A percentile compares a stretch with the other conserved stretches of the same genome.
Evolutionary conservation across 1,139 yeast genomes (phyloP).

Genomic region (Zygosaccharomyces pseudobailii): DNA sequence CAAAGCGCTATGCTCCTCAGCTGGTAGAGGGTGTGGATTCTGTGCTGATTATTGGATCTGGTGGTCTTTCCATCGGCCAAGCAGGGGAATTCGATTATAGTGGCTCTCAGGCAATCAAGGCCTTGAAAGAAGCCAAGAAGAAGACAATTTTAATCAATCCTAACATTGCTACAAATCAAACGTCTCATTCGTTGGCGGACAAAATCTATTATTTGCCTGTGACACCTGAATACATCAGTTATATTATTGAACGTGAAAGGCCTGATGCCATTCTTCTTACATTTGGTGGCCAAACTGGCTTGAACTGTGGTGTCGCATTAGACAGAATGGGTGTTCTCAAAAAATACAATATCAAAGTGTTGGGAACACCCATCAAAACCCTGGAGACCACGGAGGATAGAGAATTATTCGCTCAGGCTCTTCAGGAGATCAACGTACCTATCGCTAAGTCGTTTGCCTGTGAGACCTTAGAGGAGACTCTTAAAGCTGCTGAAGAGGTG

Average conservation of each 20-base stretch:
- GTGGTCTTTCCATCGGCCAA: constrained; percentile 97
- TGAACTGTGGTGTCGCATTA: constrained; percentile 91
- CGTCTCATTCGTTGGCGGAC: constrained; percentile 93
- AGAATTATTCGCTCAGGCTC: constrained; percentile 89
- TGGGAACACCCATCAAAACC: constrained; percentile 95
- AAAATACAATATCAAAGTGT: constrained; percentile 84
- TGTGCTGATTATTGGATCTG: constrained; percentile 93
- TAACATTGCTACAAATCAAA: constrained; percentile 95
- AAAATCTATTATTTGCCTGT: constrained; percentile 94
- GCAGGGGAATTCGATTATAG: constrained; percentile 99
- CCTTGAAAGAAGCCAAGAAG: constrained; percentile 85
- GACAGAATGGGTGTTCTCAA: constrained; percentile 92
- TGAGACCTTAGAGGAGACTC: constrained; percentile 87
- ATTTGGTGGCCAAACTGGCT: constrained; percentile 97
- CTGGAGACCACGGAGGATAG: constrained; percentile 96
- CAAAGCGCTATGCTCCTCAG: constrained; percentile 34
- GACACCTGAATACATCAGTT: constrained; percentile 90
- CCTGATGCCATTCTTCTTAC: constrained; percentile 95
- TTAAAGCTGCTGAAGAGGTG: constrained; percentile 75
- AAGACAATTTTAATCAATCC: constrained; percentile 87
- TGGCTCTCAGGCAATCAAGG: constrained; percentile 97
- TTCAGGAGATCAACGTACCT: constrained; percentile 89
- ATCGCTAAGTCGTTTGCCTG: constrained; percentile 97
- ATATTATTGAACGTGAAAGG: constrained; percentile 89
- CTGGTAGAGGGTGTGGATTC: constrained; percentile 76